Evolutionary conservation across 768 basidiomycete genomes (phyloP).

Genomic region (Psilocybe azurescens): DNA sequence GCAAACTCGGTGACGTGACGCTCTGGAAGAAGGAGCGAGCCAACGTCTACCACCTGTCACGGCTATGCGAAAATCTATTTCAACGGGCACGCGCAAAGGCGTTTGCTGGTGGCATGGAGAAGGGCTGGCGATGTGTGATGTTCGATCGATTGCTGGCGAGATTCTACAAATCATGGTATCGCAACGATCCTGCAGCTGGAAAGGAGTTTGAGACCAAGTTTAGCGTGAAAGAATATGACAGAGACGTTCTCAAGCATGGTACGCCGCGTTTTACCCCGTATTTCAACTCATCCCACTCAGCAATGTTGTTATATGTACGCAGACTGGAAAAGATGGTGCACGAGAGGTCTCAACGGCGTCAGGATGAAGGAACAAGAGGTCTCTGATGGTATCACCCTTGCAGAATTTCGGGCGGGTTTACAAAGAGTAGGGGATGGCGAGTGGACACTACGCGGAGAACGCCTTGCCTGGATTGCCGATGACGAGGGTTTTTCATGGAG

Average conservation of each 20-base stretch:
- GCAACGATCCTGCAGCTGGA: conserved; percentile 38
- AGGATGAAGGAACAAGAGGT: conserved; percentile 40
- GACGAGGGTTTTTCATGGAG: conserved; percentile 11
- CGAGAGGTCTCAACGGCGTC: conserved; percentile 44
- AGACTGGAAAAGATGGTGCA: conserved; percentile 46
- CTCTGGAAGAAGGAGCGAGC: conserved; percentile 41
- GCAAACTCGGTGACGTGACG: conserved; percentile 26
- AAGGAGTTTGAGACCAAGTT: conserved; percentile 40
- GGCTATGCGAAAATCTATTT: conserved; percentile 41
- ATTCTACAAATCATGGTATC: conserved; percentile 46
- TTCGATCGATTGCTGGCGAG: conserved; percentile 48
- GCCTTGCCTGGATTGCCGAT: conserved; percentile 18
- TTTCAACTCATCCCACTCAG: background rate
- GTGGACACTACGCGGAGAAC: conserved; percentile 22
- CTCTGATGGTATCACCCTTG: conserved; percentile 33
- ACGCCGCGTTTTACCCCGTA: conserved; percentile 12
- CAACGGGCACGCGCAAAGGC: conserved; percentile 34
- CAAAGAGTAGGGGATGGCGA: conserved; percentile 21
- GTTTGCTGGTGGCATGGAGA: conserved; percentile 32
- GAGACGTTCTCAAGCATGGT: conserved; percentile 43
- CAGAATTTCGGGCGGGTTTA: conserved; percentile 29
- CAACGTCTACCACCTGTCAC: conserved; percentile 46
- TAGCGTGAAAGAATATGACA: conserved; percentile 41
- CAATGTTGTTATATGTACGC: background rate
- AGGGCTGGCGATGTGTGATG: conserved; percentile 43